Evolutionary conservation across 2,329 filamentous ascomycete species (phyloP).

Genomic region (Cytospora leucostoma): DNA sequence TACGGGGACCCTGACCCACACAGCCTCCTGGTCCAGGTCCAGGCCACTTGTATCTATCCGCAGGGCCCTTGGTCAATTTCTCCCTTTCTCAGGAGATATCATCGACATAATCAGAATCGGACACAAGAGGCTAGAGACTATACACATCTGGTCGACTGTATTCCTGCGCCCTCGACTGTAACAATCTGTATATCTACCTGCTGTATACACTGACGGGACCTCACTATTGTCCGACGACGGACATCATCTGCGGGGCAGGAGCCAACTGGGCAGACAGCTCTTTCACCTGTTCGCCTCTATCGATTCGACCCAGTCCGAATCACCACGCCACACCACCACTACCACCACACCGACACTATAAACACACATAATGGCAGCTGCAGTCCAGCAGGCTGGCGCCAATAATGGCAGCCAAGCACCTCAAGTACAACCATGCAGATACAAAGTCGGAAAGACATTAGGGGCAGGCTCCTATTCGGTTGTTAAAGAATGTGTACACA

Average conservation of each 20-base stretch:
- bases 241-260: conserved; percentile 20
- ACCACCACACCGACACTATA: not conserved
- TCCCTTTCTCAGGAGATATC: conserved; percentile 19
- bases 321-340: not conserved
- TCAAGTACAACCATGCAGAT: conserved; percentile 90
- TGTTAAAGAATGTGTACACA: conserved; percentile 98
- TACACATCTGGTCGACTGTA: not conserved
- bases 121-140: not conserved
- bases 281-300: conserved; percentile 1
- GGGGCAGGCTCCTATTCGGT: conserved; percentile 97
- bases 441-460: conserved; percentile 98
- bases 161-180: not conserved
- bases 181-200: not conserved
- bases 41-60: conserved; percentile 23
- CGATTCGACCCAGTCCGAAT: too few species aligned
- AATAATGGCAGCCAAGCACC: conserved; percentile 42
- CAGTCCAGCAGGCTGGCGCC: conserved; percentile 27
- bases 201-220: conserved; percentile 1
- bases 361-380: conserved; percentile 27
- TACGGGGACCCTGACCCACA: conserved; percentile 27
- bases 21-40: conserved; percentile 21
- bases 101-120: not conserved
- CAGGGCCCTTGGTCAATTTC: conserved; percentile 23
- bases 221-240: conserved; percentile 15
- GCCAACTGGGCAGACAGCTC: conserved; percentile 12